These are phyloP conservation scores for Berkeleyomyces basicola DNA, from an alignment of 2,329 filamentous ascomycete species.

Conservation along the genomic window DNA sequence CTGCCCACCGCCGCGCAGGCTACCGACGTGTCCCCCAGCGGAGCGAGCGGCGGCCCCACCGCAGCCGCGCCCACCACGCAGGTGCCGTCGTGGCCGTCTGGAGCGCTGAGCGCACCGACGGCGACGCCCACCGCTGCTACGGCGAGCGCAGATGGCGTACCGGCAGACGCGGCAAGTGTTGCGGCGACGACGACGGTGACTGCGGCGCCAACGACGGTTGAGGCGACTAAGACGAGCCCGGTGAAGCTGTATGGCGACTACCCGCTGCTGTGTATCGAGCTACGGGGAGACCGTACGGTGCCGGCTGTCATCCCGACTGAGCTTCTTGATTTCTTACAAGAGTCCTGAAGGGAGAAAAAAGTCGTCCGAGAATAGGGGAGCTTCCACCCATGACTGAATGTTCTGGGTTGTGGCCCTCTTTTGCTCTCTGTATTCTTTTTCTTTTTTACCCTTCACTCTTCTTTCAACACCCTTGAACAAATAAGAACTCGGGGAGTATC, in stretches of 20 bases:
- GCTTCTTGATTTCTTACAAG: slow-evolving; percentile 8
- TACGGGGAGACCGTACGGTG: neutral
- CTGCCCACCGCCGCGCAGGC: neutral
- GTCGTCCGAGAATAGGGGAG: too few relatives aligned
- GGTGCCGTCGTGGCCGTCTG: slow-evolving; percentile 7
- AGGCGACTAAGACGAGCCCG: neutral
- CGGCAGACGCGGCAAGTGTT: neutral
- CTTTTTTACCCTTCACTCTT: neutral
- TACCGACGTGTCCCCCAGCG: neutral
- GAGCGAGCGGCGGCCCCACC: neutral
- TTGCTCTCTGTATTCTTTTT: neutral
- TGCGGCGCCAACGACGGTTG: neutral
- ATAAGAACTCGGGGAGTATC: neutral
- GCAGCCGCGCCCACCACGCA: neutral
- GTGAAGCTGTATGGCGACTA: slow-evolving; percentile 10
- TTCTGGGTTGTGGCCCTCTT: too few relatives aligned
- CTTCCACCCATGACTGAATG: too few relatives aligned
- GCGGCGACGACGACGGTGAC: neutral
- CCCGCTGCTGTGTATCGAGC: slow-evolving; percentile 10
- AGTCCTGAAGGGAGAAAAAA: neutral
- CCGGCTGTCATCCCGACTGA: slow-evolving; percentile 2
- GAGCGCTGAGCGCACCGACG: neutral
- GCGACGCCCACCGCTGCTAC: neutral
- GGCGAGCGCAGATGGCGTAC: neutral
- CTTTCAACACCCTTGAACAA: neutral